A percentile compares a stretch with the other conserved stretches of the same genome.
phyloP scores from a whole-genome alignment of 1,284 basidiomycete species.

The Leccinum pachyderme region DNA sequence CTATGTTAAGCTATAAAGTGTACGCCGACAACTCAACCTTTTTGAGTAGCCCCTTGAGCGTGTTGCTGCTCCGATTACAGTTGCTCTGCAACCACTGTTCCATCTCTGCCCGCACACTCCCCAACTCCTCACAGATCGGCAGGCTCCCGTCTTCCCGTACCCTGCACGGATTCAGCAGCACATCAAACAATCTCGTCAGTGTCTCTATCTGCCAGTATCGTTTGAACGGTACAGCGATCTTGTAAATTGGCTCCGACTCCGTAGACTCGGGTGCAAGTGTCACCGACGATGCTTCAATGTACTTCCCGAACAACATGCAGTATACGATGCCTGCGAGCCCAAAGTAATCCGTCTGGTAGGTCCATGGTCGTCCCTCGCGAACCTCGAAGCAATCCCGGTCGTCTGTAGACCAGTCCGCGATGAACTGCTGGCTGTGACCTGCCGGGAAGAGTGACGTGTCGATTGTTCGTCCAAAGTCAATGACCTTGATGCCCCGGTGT shows the following conservation, averaged over 20 bases:
- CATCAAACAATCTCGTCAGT: conserved; percentile 84
- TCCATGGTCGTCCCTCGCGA: conserved; percentile 82
- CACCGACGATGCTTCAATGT: conserved; percentile 75
- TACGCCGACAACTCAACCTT: conserved; percentile 65
- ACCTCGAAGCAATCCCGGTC: conserved; percentile 90
- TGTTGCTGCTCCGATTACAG: conserved; percentile 85
- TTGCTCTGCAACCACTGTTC: conserved; percentile 82
- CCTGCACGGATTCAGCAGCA: conserved; percentile 77
- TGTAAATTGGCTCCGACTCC: conserved; percentile 45
- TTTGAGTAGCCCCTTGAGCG: conserved; percentile 80
- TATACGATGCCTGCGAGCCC: conserved; percentile 92
- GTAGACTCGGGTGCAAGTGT: conserved; percentile 35
- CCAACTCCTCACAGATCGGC: conserved; percentile 73
- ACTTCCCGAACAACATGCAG: conserved; percentile 95
- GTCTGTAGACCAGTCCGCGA: conserved; percentile 87
- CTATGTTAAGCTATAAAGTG: conserved; percentile 18
- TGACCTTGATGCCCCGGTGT: conserved; percentile 86
- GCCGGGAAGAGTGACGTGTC: conserved; percentile 80
- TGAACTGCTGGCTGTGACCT: conserved; percentile 64
- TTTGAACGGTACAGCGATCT: conserved; percentile 78
- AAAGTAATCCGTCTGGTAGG: conserved; percentile 93
- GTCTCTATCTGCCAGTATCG: conserved; percentile 94
- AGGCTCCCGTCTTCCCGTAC: conserved; percentile 54
- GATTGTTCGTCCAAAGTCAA: conserved; percentile 95
- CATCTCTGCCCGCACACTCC: conserved; percentile 71